Evolutionary conservation across 1,284 basidiomycete genomes (phyloP).

Genomic region (Heterobasidion irregulare): DNA sequence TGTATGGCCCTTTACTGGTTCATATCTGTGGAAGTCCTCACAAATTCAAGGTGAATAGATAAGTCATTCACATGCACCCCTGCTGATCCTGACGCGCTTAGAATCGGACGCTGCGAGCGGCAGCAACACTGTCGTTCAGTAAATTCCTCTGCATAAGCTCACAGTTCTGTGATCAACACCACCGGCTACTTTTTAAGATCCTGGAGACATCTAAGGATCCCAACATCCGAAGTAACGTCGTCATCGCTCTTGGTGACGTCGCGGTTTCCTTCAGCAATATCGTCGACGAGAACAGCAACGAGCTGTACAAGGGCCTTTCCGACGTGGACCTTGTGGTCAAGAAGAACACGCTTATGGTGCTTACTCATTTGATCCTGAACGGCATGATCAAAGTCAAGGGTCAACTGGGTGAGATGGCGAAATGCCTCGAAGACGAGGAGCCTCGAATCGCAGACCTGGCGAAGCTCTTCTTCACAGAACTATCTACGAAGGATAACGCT

Average conservation of each 20-base stretch:
- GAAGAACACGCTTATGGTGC: slow-evolving; percentile 99
- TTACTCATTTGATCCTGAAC: slow-evolving; percentile 95
- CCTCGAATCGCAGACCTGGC: slow-evolving; percentile 86
- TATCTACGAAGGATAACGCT: slow-evolving; percentile 97
- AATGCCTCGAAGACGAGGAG: slow-evolving; percentile 95
- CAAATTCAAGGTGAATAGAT: slow-evolving; percentile 64
- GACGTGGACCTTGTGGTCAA: slow-evolving; percentile 88
- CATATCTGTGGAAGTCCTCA: slow-evolving; percentile 86
- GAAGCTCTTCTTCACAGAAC: slow-evolving; percentile 94
- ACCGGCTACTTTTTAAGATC: slow-evolving; percentile 87
- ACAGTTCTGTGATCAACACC: slow-evolving; percentile 87
- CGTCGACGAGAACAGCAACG: slow-evolving; percentile 95
- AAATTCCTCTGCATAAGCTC: slow-evolving; percentile 97
- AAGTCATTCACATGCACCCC: neutral
- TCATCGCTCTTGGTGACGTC: slow-evolving; percentile 95
- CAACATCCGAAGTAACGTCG: slow-evolving; percentile 89
- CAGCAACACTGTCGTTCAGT: slow-evolving; percentile 85
- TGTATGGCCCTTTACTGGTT: slow-evolving; percentile 87
- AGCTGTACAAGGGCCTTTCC: slow-evolving; percentile 89
- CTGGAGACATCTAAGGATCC: slow-evolving; percentile 87
- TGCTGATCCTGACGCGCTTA: slow-evolving; percentile 23
- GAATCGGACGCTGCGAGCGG: slow-evolving; percentile 82
- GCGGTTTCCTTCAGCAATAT: slow-evolving; percentile 95
- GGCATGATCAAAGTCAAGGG: slow-evolving; percentile 99
- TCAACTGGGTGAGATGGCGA: slow-evolving; percentile 98